These are phyloP conservation scores for Candida odintsovae DNA, from an alignment of 805 yeast species.

Conservation along the genomic window DNA sequence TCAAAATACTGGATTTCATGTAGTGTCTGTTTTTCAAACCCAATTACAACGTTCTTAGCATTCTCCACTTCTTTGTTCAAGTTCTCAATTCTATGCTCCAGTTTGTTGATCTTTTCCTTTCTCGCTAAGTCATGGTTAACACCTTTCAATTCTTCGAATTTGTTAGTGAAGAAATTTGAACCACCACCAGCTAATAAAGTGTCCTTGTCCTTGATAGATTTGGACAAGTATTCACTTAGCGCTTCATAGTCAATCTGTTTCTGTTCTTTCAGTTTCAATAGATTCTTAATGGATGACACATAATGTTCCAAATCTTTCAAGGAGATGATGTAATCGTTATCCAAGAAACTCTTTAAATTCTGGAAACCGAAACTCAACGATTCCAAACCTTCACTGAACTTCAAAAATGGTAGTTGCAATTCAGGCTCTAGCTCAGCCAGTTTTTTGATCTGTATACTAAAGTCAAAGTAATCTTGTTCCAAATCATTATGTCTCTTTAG, in stretches of 20 bases:
- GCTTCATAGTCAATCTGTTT: conserved; percentile 90
- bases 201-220: conserved; percentile 63
- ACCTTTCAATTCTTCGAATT: conserved; percentile 58
- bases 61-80: conserved; percentile 44
- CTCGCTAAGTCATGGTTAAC: conserved; percentile 53
- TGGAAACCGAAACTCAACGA: conserved; percentile 37
- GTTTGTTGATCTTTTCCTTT: conserved; percentile 44
- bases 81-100: conserved; percentile 42
- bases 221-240: conserved; percentile 67
- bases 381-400: conserved; percentile 43
- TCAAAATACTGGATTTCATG: conserved; percentile 68
- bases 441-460: conserved; percentile 64
- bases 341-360: conserved; percentile 47
- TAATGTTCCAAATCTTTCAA: conserved; percentile 86
- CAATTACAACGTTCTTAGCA: conserved; percentile 45
- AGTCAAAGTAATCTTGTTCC: conserved; percentile 64
- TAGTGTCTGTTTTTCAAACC: conserved; percentile 50
- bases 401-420: conserved; percentile 28
- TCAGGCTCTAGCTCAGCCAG: conserved; percentile 54
- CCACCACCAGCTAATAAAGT: conserved; percentile 47
- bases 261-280: conserved; percentile 82
- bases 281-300: conserved; percentile 52
- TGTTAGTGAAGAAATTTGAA: conserved; percentile 46
- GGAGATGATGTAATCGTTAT: conserved; percentile 75
- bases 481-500: conserved; percentile 69